phyloP scores from a whole-genome alignment of 2,329 filamentous ascomycete genomes.

The Teratosphaeriaceae sp. region DNA sequence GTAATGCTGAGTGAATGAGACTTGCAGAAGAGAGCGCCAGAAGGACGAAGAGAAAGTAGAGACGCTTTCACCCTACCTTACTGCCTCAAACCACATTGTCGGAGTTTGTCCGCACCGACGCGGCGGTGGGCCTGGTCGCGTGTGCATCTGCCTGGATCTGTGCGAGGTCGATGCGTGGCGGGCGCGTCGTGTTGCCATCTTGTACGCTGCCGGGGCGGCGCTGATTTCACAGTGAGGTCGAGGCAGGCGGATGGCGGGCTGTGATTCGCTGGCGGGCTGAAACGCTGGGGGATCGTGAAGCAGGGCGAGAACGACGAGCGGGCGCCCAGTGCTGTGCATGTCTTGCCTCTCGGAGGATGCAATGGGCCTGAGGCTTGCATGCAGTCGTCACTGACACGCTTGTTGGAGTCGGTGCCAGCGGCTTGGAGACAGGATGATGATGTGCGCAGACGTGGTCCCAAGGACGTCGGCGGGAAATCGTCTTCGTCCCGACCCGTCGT shows the following conservation, averaged over 20 bases:
- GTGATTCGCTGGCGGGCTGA: not conserved
- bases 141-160: conserved; percentile 8
- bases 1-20: conserved; percentile 5
- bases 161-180: conserved; percentile 17
- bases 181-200: conserved; percentile 14
- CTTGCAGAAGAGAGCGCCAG: conserved; percentile 4
- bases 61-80: not conserved
- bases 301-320: too few relatives aligned
- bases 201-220: not conserved
- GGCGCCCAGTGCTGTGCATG: not conserved
- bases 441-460: not conserved
- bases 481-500: too few relatives aligned
- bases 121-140: not conserved
- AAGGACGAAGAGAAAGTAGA: not conserved
- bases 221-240: conserved; percentile 2
- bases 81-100: too few relatives aligned
- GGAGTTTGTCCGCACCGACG: too few relatives aligned
- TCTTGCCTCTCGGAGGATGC: not conserved
- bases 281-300: not conserved
- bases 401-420: too few relatives aligned
- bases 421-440: too few relatives aligned
- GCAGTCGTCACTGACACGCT: too few relatives aligned
- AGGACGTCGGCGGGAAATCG: too few relatives aligned
- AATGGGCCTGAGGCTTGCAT: not conserved
- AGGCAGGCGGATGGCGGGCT: not conserved